These are phyloP conservation scores for Astrothelium subdiscretum DNA, from an alignment of 495 filamentous ascomycete species.

Conservation along the genomic window DNA sequence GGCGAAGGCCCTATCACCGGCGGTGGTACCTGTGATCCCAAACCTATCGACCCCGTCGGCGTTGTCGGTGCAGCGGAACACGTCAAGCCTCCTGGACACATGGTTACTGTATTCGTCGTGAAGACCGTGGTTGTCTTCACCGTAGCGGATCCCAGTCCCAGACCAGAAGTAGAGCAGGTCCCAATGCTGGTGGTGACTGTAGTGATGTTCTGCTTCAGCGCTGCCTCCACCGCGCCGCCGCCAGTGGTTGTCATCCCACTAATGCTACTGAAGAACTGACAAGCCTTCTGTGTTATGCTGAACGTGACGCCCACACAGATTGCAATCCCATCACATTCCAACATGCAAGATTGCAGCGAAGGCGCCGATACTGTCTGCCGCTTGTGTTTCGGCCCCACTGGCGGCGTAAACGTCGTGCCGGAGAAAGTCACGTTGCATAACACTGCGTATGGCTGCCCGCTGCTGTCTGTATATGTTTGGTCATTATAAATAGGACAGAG, in stretches of 20 bases:
- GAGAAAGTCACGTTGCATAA: constrained; percentile 8
- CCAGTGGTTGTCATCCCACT: neutral
- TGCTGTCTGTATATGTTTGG: constrained; percentile 6
- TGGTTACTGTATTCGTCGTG: neutral
- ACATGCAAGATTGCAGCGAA: neutral
- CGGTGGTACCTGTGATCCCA: neutral
- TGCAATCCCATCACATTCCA: neutral
- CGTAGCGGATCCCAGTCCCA: neutral
- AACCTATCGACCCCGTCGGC: neutral
- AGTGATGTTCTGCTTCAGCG: neutral
- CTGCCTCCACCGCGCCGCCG: neutral
- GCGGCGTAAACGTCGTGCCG: constrained; percentile 4
- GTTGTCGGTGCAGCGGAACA: neutral
- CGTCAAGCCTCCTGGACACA: neutral
- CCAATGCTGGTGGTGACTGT: neutral
- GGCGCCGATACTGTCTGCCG: neutral
- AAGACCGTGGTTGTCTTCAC: neutral
- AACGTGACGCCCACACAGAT: neutral
- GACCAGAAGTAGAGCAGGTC: neutral
- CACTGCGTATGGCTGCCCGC: constrained; percentile 2
- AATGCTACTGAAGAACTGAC: neutral
- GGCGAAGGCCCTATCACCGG: neutral
- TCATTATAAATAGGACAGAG: constrained; percentile 8
- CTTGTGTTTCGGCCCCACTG: neutral
- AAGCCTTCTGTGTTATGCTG: neutral